Conservation (phyloP, 2,329 filamentous ascomycete species). For the Ceratocystis lukuohia region DNA sequence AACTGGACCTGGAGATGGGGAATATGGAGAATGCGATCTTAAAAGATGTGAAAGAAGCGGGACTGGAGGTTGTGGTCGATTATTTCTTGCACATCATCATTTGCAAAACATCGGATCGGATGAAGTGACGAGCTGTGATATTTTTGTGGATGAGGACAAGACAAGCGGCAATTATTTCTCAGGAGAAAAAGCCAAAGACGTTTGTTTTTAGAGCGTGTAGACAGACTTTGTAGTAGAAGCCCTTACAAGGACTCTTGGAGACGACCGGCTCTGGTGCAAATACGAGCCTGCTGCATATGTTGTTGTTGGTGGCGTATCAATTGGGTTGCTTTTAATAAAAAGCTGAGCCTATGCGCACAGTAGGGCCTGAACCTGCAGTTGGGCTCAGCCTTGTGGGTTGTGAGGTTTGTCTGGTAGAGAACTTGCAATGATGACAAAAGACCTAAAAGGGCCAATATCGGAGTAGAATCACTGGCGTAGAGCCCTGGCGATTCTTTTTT, state of each 20-base stretch:
- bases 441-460: neutral
- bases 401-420: neutral
- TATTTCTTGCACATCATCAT: slow-evolving; percentile 3
- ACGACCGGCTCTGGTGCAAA: neutral
- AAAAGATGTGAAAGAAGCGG: neutral
- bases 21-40: neutral
- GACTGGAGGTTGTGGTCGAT: neutral
- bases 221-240: neutral
- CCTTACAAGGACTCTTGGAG: neutral
- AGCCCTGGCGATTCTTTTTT: neutral
- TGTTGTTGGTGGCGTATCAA: neutral
- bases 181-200: neutral
- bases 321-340: neutral
- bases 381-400: neutral
- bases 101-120: neutral
- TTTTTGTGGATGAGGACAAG: neutral
- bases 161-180: neutral
- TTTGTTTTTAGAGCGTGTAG: neutral
- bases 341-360: neutral
- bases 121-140: neutral
- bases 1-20: neutral
- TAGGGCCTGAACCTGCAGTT: neutral
- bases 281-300: neutral
- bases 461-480: neutral
- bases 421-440: neutral